Percentiles rank a stretch among this genome's conserved stretches.
Conservation (phyloP, 108 stramenopile genomes). For the Hondaea fermentalgiana region DNA sequence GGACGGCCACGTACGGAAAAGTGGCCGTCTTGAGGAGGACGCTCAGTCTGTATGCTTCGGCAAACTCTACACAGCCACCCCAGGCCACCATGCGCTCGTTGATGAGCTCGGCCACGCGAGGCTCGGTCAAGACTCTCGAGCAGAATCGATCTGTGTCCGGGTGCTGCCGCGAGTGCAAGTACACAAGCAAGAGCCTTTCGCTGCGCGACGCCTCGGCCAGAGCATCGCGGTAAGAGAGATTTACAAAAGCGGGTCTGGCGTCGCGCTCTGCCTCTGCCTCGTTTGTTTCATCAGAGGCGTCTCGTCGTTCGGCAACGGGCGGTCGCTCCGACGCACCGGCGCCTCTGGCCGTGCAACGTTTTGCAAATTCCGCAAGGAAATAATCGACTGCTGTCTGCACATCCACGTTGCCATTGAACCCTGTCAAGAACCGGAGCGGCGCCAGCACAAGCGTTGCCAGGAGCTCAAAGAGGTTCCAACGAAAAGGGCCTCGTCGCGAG, state of each 20-base stretch:
- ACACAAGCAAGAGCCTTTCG: slow-evolving; percentile 6
- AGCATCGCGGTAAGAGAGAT: not conserved
- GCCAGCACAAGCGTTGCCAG: not conserved
- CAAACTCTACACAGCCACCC: slow-evolving; percentile 4
- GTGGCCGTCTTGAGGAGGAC: not conserved
- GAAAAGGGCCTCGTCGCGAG: not conserved
- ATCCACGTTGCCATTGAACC: not conserved
- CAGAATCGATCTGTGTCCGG: not conserved
- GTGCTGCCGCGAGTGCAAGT: slow-evolving; percentile 13
- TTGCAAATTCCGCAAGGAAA: not conserved
- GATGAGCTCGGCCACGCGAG: not conserved
- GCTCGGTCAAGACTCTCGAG: not conserved
- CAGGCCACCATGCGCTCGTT: not conserved
- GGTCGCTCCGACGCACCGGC: too few species aligned
- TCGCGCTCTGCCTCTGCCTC: not conserved
- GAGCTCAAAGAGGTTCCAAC: not conserved
- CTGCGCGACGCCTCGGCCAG: not conserved
- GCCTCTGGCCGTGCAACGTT: not conserved
- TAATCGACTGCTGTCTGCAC: not conserved
- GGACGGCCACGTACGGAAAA: not conserved
- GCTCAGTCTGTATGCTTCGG: not conserved
- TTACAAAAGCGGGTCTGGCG: not conserved
- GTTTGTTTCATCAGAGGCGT: not conserved
- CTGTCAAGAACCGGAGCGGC: slow-evolving; percentile 7
- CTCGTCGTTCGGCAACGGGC: not conserved